These are phyloP conservation scores for Cryptococcus maquisensis DNA, from an alignment of 1,284 basidiomycete genomes.

Conservation along the genomic window DNA sequence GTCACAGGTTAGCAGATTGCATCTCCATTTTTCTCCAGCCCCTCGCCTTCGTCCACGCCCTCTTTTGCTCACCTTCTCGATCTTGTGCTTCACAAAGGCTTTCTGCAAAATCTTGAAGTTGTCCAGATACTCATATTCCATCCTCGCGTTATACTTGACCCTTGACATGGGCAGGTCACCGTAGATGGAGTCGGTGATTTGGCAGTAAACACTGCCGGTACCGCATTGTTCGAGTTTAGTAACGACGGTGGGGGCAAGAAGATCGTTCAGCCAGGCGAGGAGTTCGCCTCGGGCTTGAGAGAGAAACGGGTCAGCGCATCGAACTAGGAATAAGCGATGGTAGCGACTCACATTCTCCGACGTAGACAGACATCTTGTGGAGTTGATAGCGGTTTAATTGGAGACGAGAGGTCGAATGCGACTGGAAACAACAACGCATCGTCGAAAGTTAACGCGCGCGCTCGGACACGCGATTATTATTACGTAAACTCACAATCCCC, in stretches of 20 bases:
- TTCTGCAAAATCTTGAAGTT: slow-evolving; percentile 96
- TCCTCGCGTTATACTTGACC: slow-evolving; percentile 89
- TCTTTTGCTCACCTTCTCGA: slow-evolving; percentile 72
- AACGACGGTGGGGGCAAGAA: slow-evolving; percentile 71
- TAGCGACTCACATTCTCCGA: slow-evolving; percentile 39
- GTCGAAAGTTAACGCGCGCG: no score
- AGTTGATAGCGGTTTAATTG: no score
- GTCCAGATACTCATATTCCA: slow-evolving; percentile 91
- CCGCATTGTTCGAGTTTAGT: slow-evolving; percentile 95
- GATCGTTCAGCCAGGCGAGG: slow-evolving; percentile 88
- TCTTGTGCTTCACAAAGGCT: slow-evolving; percentile 77
- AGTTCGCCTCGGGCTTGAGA: slow-evolving; percentile 67
- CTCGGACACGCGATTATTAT: no score
- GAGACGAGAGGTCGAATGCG: no score
- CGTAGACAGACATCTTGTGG: slow-evolving; percentile 37
- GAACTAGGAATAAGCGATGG: background rate
- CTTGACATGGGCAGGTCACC: slow-evolving; percentile 77
- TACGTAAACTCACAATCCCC: no score
- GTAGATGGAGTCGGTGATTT: slow-evolving; percentile 48
- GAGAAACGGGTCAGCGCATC: background rate
- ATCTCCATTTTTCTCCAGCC: background rate
- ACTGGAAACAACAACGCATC: no score
- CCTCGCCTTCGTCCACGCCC: background rate
- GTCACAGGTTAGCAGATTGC: background rate
- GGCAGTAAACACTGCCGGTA: slow-evolving; percentile 82